These are phyloP conservation scores for Neurospora terricola DNA, from an alignment of 495 filamentous ascomycete genomes.

Conservation along the genomic window DNA sequence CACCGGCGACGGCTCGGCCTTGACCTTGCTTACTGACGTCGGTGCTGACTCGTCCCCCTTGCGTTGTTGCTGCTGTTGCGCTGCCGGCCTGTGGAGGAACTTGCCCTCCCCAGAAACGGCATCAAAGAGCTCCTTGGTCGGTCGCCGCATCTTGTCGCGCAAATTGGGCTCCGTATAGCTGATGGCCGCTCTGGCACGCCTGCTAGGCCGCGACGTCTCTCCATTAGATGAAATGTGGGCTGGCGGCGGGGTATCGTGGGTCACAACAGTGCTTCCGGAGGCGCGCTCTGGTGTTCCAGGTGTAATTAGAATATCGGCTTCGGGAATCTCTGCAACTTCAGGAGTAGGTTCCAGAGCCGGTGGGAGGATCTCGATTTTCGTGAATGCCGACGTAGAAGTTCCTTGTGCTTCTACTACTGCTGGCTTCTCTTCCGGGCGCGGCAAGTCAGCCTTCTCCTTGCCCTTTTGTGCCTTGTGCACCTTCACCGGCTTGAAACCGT, in stretches of 20 bases:
- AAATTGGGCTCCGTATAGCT: slow-evolving; percentile 85
- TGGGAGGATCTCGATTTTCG: slow-evolving; percentile 17
- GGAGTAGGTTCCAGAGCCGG: slow-evolving; percentile 8
- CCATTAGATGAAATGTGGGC: slow-evolving; percentile 41
- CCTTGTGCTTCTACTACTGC: background rate
- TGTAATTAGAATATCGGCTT: slow-evolving; percentile 21
- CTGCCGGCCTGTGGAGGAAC: slow-evolving; percentile 21
- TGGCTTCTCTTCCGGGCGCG: slow-evolving; percentile 6
- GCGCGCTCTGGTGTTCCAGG: slow-evolving; percentile 23
- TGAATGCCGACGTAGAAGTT: background rate
- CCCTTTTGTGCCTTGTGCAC: slow-evolving; percentile 9
- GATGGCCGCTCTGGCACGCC: slow-evolving; percentile 55
- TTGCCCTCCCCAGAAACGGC: slow-evolving; percentile 52
- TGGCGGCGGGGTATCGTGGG: slow-evolving; percentile 46
- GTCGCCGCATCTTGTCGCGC: slow-evolving; percentile 77
- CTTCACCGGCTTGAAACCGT: background rate
- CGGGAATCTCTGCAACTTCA: slow-evolving; percentile 16
- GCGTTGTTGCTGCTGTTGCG: background rate
- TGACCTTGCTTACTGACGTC: slow-evolving; percentile 7
- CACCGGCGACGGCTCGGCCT: background rate
- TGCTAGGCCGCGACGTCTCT: slow-evolving; percentile 45
- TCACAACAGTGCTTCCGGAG: slow-evolving; percentile 11
- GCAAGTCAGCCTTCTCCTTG: slow-evolving; percentile 1
- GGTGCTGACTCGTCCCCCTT: slow-evolving; percentile 20
- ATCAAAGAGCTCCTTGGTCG: slow-evolving; percentile 62